Conservation (phyloP, 441 rosid genomes). For the Erodium texanum region DNA sequence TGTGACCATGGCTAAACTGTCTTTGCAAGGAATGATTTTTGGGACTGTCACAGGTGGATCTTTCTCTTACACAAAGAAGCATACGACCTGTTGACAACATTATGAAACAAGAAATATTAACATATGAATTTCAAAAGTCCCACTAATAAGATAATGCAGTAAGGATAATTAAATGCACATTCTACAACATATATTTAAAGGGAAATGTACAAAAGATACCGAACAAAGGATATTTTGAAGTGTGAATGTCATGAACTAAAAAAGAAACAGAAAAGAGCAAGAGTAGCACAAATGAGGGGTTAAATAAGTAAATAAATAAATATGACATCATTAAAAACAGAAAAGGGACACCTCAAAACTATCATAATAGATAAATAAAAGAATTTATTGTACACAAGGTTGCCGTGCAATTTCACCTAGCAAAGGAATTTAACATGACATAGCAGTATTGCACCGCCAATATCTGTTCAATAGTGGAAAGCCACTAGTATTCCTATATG, state of each 20-base stretch:
- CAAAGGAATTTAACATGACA: neutral
- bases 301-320: too few species aligned
- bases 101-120: neutral
- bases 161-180: neutral
- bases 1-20: conserved; percentile 61
- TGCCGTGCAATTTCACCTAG: too few species aligned
- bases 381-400: too few species aligned
- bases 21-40: conserved; percentile 59
- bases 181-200: neutral
- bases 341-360: too few species aligned
- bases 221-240: neutral
- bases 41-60: conserved; percentile 41
- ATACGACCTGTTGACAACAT: conserved; percentile 42
- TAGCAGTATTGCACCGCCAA: neutral
- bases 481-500: neutral
- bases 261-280: too few species aligned
- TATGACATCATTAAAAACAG: too few species aligned
- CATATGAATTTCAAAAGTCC: neutral
- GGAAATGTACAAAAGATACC: neutral
- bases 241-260: too few species aligned
- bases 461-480: neutral
- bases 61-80: conserved; percentile 69
- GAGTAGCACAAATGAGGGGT: too few species aligned
- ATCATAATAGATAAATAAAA: too few species aligned
- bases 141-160: neutral